Base-by-base conservation (phyloP, 148 eudicot species). In the Talinum fruticosum region DNA sequence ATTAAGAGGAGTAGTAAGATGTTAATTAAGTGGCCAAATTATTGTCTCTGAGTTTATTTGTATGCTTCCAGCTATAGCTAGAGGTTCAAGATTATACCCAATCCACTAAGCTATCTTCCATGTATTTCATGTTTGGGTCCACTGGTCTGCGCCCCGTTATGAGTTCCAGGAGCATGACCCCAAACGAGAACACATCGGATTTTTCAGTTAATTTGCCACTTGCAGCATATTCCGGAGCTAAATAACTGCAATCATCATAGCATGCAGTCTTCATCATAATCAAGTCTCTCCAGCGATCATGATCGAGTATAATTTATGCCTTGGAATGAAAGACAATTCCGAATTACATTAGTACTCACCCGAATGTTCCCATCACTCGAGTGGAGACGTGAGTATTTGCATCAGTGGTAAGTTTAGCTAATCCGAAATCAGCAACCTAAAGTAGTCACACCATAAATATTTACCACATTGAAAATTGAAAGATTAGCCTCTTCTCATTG, bases 321-420 rank as follows among this genome's bases (percentile, higher is more conserved):
- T n/a, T n/a, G n/a, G n/a, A n/a, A n/a, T n/a, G n/a, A n/a, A n/a
- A n/a, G n/a, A n/a, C n/a, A n/a, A n/a, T n/a, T n/a, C n/a, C 32
- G 23, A 8, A 28, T 62, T 18, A 28, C 8, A 23, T 19, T 1
- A 41, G 33, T 26, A 78, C 86, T 73, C 76, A 91, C 98, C 98
- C 98, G 45, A 94, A 94, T 69, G 98, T 94, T 76, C 98, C 98
- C 98, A 91, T 94, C 26, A 94, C 97, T 45, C 98, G 91, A 10
- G 98, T 92, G n/a, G 98, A 94, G 71, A 94, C 93, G 69, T 94
- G 97, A 74, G 97, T 91, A 79, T 79, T 78, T 37, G 87, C 87
- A 49, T 90, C 98, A 19, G 87, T 74, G 30, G 94, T 80, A 66
- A 94, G 93, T 75, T 89, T 94, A 34, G 98, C 98, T 71, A 94